Conservation (phyloP, 345 rosid genomes). For the Gossypium rotundifolium region DNA sequence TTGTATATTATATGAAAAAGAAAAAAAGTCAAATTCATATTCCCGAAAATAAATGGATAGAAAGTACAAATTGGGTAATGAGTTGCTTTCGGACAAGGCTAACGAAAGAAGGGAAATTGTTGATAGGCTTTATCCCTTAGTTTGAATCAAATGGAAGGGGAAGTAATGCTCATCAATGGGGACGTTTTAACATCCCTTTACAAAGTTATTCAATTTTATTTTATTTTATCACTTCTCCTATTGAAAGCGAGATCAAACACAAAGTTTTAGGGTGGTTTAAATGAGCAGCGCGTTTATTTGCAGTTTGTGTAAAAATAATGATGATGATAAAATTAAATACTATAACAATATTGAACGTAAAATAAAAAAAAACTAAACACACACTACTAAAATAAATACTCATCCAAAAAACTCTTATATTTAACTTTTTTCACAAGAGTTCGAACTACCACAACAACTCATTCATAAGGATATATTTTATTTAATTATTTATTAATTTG, state of each 20-base stretch:
- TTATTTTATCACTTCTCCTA: not conserved
- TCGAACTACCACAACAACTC: too few species aligned
- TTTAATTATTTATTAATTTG: too few species aligned
- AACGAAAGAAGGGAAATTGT: not conserved
- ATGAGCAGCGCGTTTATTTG: accelerated
- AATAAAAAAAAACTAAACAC: accelerated
- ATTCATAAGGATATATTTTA: too few species aligned
- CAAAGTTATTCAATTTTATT: not conserved
- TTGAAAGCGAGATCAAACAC: not conserved
- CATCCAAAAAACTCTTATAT: too few species aligned
- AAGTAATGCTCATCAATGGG: not conserved
- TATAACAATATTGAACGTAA: accelerated
- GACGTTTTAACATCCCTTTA: not conserved
- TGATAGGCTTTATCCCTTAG: not conserved
- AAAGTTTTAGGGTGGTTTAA: too few species aligned
- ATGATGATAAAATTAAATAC: accelerated
- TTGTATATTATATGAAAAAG: too few species aligned
- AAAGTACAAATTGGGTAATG: not conserved
- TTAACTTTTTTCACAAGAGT: too few species aligned
- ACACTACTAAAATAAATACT: too few species aligned
- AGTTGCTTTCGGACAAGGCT: not conserved
- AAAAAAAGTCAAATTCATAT: too few species aligned
- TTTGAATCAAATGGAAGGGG: not conserved
- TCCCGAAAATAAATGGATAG: not conserved
- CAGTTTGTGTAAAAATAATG: accelerated